phyloP scores from a whole-genome alignment of 2,329 filamentous ascomycete genomes.

The Cercospora nicotianae region DNA sequence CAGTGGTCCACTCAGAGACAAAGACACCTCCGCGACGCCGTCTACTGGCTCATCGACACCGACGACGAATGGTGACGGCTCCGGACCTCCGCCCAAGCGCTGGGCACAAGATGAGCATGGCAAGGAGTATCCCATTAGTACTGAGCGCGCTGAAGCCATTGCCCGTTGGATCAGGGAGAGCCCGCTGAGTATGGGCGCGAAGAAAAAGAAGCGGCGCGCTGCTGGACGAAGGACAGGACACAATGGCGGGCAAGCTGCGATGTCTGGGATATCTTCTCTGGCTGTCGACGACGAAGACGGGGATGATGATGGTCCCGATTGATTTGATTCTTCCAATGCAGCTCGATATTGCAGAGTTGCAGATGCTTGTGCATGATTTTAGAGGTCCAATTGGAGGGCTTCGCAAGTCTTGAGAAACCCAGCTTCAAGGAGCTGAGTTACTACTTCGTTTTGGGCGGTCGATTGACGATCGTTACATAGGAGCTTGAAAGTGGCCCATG shows the following conservation, averaged over 20 bases:
- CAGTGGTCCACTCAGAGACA: constrained; percentile 38
- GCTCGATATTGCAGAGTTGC: not conserved
- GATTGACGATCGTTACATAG: not conserved
- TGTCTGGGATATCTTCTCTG: constrained; percentile 21
- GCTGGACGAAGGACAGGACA: constrained; percentile 36
- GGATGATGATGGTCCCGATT: constrained; percentile 33
- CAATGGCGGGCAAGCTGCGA: constrained; percentile 18
- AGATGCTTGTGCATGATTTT: not conserved
- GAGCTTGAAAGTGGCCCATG: not conserved
- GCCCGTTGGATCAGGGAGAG: constrained; percentile 65
- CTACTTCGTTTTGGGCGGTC: not conserved
- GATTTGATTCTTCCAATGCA: not conserved
- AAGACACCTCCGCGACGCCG: constrained; percentile 16
- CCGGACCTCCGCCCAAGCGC: constrained; percentile 48
- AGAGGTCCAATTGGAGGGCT: not conserved
- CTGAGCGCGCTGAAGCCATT: constrained; percentile 68
- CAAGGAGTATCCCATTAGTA: constrained; percentile 68
- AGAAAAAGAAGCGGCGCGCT: constrained; percentile 40
- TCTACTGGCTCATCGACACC: constrained; percentile 14
- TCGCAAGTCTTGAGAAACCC: not conserved
- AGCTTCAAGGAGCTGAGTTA: not conserved
- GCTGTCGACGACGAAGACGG: constrained; percentile 20
- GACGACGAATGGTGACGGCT: constrained; percentile 9
- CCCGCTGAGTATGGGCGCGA: constrained; percentile 42
- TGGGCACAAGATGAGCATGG: constrained; percentile 66